Conservation (phyloP, 768 basidiomycete species). For the Termitomyces sp. region DNA sequence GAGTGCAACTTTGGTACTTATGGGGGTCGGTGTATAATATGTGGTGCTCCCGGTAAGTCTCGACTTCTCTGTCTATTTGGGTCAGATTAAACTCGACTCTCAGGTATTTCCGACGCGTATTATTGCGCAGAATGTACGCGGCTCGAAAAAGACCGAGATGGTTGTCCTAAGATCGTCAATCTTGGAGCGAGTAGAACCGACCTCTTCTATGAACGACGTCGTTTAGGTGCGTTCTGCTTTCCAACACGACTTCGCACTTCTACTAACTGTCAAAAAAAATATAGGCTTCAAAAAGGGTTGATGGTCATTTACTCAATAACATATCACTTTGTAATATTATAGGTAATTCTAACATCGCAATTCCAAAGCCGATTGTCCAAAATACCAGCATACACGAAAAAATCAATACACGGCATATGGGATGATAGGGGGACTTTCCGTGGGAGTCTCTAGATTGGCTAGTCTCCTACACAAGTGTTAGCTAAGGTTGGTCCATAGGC, state of each 20-base stretch:
- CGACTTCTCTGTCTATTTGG: neutral
- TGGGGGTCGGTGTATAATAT: constrained; percentile 96
- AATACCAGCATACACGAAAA: neutral
- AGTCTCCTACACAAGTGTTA: constrained; percentile 33
- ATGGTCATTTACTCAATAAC: neutral
- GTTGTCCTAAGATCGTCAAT: constrained; percentile 97
- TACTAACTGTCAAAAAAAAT: neutral
- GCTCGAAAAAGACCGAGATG: constrained; percentile 95
- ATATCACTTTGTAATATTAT: constrained; percentile 2
- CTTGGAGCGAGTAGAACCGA: constrained; percentile 92
- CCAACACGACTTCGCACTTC: neutral
- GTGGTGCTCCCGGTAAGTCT: constrained; percentile 82
- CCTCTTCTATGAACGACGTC: constrained; percentile 85
- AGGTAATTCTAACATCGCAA: neutral
- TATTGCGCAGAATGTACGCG: constrained; percentile 98
- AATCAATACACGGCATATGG: constrained; percentile 52
- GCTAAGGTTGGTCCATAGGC: neutral
- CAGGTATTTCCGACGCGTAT: constrained; percentile 98
- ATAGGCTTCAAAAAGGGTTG: constrained; percentile 68
- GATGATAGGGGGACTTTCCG: constrained; percentile 51
- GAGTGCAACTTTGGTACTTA: constrained; percentile 99
- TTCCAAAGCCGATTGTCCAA: neutral
- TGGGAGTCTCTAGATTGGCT: constrained; percentile 53
- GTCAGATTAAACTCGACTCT: neutral
- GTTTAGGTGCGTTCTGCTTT: constrained; percentile 52